Percentiles rank a stretch among this genome's conserved stretches.
phyloP scores from a whole-genome alignment of 2,329 filamentous ascomycete species.

The Cercospora zeina region DNA sequence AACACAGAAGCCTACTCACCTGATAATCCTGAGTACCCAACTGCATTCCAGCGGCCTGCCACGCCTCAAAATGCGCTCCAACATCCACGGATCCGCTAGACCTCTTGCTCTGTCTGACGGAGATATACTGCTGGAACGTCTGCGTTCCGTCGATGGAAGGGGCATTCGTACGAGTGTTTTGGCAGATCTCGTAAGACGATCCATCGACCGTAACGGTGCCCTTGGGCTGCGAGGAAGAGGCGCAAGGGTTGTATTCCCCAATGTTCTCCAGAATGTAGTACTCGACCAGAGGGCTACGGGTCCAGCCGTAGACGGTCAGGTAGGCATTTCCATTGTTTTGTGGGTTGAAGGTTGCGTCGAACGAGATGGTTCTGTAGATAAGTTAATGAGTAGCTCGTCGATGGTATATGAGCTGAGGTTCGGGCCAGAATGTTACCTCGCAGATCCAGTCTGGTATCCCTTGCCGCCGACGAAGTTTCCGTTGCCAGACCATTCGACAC shows the following conservation, averaged over 20 bases:
- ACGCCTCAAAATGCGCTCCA: conserved; percentile 56
- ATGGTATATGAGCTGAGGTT: not conserved
- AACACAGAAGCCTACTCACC: not conserved
- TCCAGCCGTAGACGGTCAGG: conserved; percentile 61
- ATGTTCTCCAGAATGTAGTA: conserved; percentile 57
- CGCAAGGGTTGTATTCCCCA: conserved; percentile 48
- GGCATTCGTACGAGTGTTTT: conserved; percentile 47
- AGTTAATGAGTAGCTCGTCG: not conserved
- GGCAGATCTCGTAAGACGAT: conserved; percentile 55
- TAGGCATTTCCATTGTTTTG: conserved; percentile 47
- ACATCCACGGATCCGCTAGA: conserved; percentile 54
- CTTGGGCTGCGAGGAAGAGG: conserved; percentile 49
- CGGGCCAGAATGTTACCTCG: not conserved
- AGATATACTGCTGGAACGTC: conserved; percentile 57
- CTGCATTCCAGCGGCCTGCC: conserved; percentile 37
- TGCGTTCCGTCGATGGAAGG: conserved; percentile 55
- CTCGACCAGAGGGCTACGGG: conserved; percentile 54
- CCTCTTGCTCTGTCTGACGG: conserved; percentile 53
- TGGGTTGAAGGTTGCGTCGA: conserved; percentile 24
- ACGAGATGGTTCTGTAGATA: conserved; percentile 28
- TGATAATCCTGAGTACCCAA: conserved; percentile 23
- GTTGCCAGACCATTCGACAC: conserved; percentile 47
- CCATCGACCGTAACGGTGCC: conserved; percentile 56
- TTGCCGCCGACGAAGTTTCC: conserved; percentile 60
- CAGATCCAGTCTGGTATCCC: conserved; percentile 50